Evolutionary conservation across 163 green algal genomes (phyloP), one percentile per base, ranked within the genome.

Genomic region (Coccomyxa subellipsoidea): DNA sequence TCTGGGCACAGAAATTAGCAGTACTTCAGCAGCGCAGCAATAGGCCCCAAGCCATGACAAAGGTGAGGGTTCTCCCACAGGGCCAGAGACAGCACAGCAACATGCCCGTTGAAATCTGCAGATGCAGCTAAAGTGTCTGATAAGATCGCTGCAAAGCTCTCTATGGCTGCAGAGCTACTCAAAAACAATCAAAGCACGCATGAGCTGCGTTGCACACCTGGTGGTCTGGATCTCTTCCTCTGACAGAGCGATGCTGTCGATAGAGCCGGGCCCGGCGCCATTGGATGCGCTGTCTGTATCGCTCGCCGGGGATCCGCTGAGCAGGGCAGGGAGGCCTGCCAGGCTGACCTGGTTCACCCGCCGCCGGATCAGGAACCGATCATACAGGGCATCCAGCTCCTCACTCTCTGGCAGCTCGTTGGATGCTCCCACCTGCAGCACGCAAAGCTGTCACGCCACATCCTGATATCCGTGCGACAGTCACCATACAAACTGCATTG

Each of bases 351-450:
- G 84, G 23, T 80, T 54, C 47, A 98, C 94, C 75, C 88, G 75
- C 21, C 91, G 86, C 34, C 96, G 84, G 59, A 99, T 83, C 3
- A 99, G 90, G 86, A 99, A 99, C 39, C 96, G 91, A 78, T 99
- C 96, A 83, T 98, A 99, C 82, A 99, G 85, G 0, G 96, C 96
- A 81, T 98, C 94, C 77, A 99, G 90, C 89, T 98, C 96, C 90
- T 99, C 96, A 47, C 87, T 95, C 88, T 99, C 95, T 35, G 96
- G 96, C 82, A 99, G 89, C 90, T 99, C 96, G 86, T 99, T 99
- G 47, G 90, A 96, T 29, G 96, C 96, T n/a, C 92, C 96, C 79
- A 99, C 95, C 81, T 92, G 84, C 73, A 69, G 47, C 5, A 79
- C 31, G 72, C 72, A 27, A 25, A 25, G 0, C 31, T 54, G 35